phyloP scores from a whole-genome alignment of 1,139 yeast species.

The Candida tropicalis region DNA sequence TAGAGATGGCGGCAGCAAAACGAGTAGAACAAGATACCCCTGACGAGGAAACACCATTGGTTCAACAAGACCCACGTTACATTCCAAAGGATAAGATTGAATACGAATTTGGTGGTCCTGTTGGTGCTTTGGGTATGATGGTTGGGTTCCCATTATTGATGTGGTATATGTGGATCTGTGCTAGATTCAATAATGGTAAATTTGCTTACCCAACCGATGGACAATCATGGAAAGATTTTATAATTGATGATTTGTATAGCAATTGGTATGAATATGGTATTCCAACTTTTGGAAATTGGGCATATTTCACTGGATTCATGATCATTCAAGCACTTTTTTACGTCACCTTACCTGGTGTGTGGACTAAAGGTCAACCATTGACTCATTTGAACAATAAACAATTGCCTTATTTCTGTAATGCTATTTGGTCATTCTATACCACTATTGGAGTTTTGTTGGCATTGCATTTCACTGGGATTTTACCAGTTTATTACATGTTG shows the following conservation, averaged over 20 bases:
- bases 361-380: slow-evolving; percentile 94
- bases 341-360: slow-evolving; percentile 88
- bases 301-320: slow-evolving; percentile 70
- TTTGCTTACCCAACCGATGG: slow-evolving; percentile 69
- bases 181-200: slow-evolving; percentile 72
- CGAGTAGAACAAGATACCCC: slow-evolving; percentile 2
- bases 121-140: slow-evolving; percentile 95
- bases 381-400: slow-evolving; percentile 77
- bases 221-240: slow-evolving; percentile 62
- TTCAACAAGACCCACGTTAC: slow-evolving; percentile 24
- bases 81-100: slow-evolving; percentile 48
- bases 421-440: slow-evolving; percentile 79
- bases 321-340: slow-evolving; percentile 74
- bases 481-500: slow-evolving; percentile 70
- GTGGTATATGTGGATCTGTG: slow-evolving; percentile 97
- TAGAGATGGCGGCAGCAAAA: too few relatives aligned
- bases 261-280: slow-evolving; percentile 59
- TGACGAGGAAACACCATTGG: slow-evolving; percentile 10
- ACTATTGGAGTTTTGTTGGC: slow-evolving; percentile 58
- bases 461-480: slow-evolving; percentile 73
- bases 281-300: slow-evolving; percentile 71
- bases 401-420: slow-evolving; percentile 91
- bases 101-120: slow-evolving; percentile 92
- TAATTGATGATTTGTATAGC: slow-evolving; percentile 41
- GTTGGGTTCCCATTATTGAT: slow-evolving; percentile 86